Evolutionary conservation across 805 yeast genomes (phyloP).

Genomic region (Zygosaccharomyces gambellarensis): DNA sequence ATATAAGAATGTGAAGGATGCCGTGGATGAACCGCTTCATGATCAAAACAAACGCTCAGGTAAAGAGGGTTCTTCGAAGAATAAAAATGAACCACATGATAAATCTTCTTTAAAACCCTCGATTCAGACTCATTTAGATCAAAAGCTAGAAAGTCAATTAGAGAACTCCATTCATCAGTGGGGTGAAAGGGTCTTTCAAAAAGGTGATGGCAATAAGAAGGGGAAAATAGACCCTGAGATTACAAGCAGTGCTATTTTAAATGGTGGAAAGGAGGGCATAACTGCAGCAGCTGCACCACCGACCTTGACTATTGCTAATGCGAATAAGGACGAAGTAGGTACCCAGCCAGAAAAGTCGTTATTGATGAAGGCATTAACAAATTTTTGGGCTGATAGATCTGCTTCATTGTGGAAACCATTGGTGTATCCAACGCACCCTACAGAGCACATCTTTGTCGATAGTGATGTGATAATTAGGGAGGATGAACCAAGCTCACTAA

Average conservation of each 20-base stretch:
- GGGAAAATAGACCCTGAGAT: constrained; percentile 11
- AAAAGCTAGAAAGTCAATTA: constrained; percentile 27
- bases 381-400: constrained; percentile 96
- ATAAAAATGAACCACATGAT: constrained; percentile 4
- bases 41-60: constrained; percentile 18
- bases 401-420: constrained; percentile 93
- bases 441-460: constrained; percentile 90
- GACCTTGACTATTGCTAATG: constrained; percentile 18
- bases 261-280: constrained; percentile 7
- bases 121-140: constrained; percentile 15
- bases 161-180: constrained; percentile 32
- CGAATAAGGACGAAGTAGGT: constrained; percentile 24
- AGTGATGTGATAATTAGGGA: constrained; percentile 91
- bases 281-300: constrained; percentile 22
- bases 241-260: constrained; percentile 8
- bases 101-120: constrained; percentile 6
- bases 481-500: constrained; percentile 91
- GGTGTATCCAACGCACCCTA: constrained; percentile 67
- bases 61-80: constrained; percentile 11
- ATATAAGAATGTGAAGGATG: constrained; percentile 82
- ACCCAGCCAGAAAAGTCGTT: constrained; percentile 66
- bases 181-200: constrained; percentile 26
- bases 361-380: constrained; percentile 73
- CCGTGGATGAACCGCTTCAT: constrained; percentile 56
- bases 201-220: constrained; percentile 4